Base-by-base conservation (phyloP, 208 protist species). In the Leishmania tropica region DNA sequence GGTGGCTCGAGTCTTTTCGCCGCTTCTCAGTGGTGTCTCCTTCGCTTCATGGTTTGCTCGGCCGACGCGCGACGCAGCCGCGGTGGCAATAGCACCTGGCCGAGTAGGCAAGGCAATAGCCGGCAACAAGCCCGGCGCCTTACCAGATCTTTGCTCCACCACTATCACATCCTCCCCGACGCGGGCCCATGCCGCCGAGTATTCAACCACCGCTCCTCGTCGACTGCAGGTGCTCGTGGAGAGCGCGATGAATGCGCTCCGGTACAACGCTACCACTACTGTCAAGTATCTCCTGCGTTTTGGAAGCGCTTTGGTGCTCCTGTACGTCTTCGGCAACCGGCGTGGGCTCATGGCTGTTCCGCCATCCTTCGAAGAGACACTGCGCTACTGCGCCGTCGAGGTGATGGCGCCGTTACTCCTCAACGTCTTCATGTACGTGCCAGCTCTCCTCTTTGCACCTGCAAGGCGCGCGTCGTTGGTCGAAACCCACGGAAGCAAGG, bases 271-370 rank as follows among this genome's bases (percentile, higher is more conserved):
- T 1, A 72, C 83, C 19, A 74, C 48, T 6, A 1, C 76, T 3
- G 71, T 93, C 40, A 83, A 87, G 81, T 84, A 88, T 42, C n/a
- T 89, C 7, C 85, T 95, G 45, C 85, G 81, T 1, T 89, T 87
- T 71, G 83, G 83, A 3, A 73, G 83, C 48, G 65, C 89, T 58
- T 58, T 90, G 35, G 68, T 80, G 5, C 73, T 83, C 28, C 75
- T 92, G 7, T 79, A 54, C 37, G 21, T 85, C 5, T 85, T 78
- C n/a, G 80, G 86, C 11, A 83, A 84, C 28, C 71, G 71, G 3
- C 58, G 75, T 2, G 76, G 64, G 19, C 42, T 89, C 42, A 84
- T 90, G 4, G 31, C 68, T 3, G 68, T 85, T 21, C 84, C 90
- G 19, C 75, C 56, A 37, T 77, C 76, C 5, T 64, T 85, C 48